Conservation (phyloP, 768 basidiomycete genomes). For the Hebeloma cylindrosporum region DNA sequence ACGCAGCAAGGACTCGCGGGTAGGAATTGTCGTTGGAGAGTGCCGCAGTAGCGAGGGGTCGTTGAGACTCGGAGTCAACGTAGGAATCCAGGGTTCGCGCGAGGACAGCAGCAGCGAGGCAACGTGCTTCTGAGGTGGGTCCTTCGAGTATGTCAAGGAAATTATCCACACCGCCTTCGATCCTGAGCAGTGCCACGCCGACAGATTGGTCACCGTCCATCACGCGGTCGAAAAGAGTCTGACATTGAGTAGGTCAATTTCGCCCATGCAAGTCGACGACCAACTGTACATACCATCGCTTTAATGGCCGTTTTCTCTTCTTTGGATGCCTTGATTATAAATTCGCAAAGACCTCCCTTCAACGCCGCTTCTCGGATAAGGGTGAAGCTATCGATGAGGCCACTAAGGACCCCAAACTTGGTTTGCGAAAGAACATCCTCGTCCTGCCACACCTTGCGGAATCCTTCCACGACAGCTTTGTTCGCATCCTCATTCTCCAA, state of each 20-base stretch:
- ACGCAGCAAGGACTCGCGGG: conserved; percentile 8
- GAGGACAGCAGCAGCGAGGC: conserved; percentile 14
- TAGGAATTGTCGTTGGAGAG: conserved; percentile 10
- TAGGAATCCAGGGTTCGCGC: conserved; percentile 13
- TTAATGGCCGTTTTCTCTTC: conserved; percentile 4
- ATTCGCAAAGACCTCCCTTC: conserved; percentile 10
- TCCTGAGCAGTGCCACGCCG: conserved; percentile 15
- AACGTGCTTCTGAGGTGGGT: conserved; percentile 2
- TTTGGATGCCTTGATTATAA: conserved; percentile 6
- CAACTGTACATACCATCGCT: conserved; percentile 13
- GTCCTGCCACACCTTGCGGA: conserved; percentile 8
- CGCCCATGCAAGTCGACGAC: not conserved
- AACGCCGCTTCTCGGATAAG: conserved; percentile 5
- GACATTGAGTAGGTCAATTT: not conserved
- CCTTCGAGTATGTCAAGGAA: conserved; percentile 13
- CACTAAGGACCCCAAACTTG: conserved; percentile 11
- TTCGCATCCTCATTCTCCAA: conserved; percentile 1
- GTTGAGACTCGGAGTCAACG: conserved; percentile 10
- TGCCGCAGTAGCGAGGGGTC: conserved; percentile 3
- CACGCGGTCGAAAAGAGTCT: conserved; percentile 10
- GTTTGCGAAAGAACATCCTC: conserved; percentile 4
- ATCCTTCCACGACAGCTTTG: conserved; percentile 5
- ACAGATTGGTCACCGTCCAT: conserved; percentile 19
- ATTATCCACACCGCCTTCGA: conserved; percentile 9
- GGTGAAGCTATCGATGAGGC: conserved; percentile 10